Evolutionary conservation across 352 stramenopile species (phyloP).

Genomic region (Pythium dissimile): DNA sequence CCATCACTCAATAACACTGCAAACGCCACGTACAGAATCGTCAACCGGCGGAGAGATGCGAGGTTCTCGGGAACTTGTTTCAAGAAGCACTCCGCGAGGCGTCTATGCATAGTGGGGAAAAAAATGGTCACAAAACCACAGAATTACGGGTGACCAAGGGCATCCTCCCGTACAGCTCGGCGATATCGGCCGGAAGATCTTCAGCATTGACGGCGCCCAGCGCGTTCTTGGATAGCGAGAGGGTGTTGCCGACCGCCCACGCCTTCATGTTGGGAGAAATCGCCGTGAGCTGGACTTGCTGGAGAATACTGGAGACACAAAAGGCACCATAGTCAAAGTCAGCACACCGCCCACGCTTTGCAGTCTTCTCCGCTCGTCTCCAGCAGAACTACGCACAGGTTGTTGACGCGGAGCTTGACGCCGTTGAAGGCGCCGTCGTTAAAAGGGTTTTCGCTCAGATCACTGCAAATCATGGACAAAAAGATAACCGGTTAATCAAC

Average conservation of each 20-base stretch:
- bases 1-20: too few relatives aligned
- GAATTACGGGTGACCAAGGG: not conserved
- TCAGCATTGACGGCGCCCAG: conserved; percentile 9
- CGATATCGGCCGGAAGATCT: conserved; percentile 14
- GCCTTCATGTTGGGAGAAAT: conserved; percentile 15
- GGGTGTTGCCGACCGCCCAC: conserved; percentile 20
- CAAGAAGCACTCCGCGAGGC: conserved; percentile 13
- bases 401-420: conserved; percentile 16
- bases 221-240: conserved; percentile 19
- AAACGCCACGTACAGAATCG: conserved; percentile 13
- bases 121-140: not conserved
- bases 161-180: conserved; percentile 4
- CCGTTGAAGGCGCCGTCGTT: conserved; percentile 1
- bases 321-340: not conserved
- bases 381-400: conserved; percentile 8
- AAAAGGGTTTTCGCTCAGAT: conserved; percentile 24
- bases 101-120: too few relatives aligned
- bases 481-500: too few relatives aligned
- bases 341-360: not conserved
- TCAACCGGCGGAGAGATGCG: conserved; percentile 3
- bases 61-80: conserved; percentile 19
- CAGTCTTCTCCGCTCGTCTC: too few relatives aligned
- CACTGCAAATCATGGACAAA: not conserved
- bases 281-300: conserved; percentile 17
- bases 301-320: conserved; percentile 11